Base-by-base conservation (phyloP, 768 basidiomycete species). In the Pulveroboletus sp. region DNA sequence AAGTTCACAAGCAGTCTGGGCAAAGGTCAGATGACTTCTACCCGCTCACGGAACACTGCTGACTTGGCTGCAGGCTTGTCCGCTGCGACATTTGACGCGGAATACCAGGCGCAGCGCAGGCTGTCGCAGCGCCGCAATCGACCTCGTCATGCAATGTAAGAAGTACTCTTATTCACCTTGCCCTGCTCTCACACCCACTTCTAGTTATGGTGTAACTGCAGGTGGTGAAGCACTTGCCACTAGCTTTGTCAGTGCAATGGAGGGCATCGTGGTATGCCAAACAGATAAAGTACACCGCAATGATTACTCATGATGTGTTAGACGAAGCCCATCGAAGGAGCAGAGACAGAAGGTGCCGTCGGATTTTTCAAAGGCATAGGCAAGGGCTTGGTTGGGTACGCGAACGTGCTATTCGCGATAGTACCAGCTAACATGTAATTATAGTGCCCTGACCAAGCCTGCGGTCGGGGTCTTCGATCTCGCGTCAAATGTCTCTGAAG, bases 331-430 rank as follows among this genome's bases (percentile, higher is more conserved):
- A 83, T 99, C 39, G 94, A 98, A 69, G 96, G 96, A 5, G 96
- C 96, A 1, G 95, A 98, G 62, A 76, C 82, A 8, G 94, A 87
- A 64, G 96, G 96, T 11, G 94, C 95, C 0, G 72, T 90, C 26
- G 96, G 96, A 4, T 99, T 99, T 71, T 93, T 97, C 77, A 98
- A 96, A 69, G 96, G 96, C 10, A 82, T 99, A 28, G 96, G 96
- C 24, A 95, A 93, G 68, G 93, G 96, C 17, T 74, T 98, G 42
- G 92, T 96, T 47, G 96, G 96, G 91, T 94, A 67, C 56, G 38
- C 27, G 33, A 35, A 39, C 42, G 48, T 10, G 40, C 36, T 24
- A 31, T n/a, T 47, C 33, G 45, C 17, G 15, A 42, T 26, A 13
- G 9, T 26, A 38, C 38, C 14, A 32, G 21, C 40, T 50, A 8